These are phyloP conservation scores for Insectozyma bohioensis DNA, from an alignment of 1,139 yeast genomes.

Conservation along the genomic window DNA sequence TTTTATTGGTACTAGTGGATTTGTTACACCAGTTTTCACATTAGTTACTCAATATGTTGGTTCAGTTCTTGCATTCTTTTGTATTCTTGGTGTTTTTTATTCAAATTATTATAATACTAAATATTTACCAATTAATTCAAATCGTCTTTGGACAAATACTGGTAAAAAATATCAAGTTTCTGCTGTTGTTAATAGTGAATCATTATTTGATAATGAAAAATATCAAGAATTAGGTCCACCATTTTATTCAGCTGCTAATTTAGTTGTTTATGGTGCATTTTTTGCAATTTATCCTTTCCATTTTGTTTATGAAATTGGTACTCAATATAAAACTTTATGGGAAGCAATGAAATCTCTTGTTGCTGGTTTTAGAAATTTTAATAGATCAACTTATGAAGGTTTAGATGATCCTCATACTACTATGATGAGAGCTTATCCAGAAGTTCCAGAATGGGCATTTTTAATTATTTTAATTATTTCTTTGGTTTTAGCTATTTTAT, in stretches of 20 bases:
- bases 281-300: slow-evolving; percentile 58
- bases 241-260: slow-evolving; percentile 36
- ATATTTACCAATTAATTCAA: slow-evolving; percentile 55
- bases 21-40: slow-evolving; percentile 50
- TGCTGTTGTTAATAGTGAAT: slow-evolving; percentile 35
- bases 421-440: slow-evolving; percentile 55
- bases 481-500: slow-evolving; percentile 47
- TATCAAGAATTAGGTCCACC: slow-evolving; percentile 50
- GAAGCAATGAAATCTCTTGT: slow-evolving; percentile 12
- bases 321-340: slow-evolving; percentile 23
- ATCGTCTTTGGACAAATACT: slow-evolving; percentile 42
- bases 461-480: slow-evolving; percentile 45
- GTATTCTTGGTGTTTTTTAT: slow-evolving; percentile 47
- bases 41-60: slow-evolving; percentile 43
- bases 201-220: slow-evolving; percentile 33
- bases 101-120: slow-evolving; percentile 51
- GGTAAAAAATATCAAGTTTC: slow-evolving; percentile 44
- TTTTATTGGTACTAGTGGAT: slow-evolving; percentile 23
- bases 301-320: slow-evolving; percentile 37
- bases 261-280: slow-evolving; percentile 53
- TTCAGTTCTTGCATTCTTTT: slow-evolving; percentile 37
- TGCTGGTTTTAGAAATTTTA: slow-evolving; percentile 10
- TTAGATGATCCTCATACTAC: slow-evolving; percentile 52
- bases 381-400: slow-evolving; percentile 16
- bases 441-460: slow-evolving; percentile 66